phyloP scores from a whole-genome alignment of 2,329 filamentous ascomycete genomes.

The Erysiphe pisi region DNA sequence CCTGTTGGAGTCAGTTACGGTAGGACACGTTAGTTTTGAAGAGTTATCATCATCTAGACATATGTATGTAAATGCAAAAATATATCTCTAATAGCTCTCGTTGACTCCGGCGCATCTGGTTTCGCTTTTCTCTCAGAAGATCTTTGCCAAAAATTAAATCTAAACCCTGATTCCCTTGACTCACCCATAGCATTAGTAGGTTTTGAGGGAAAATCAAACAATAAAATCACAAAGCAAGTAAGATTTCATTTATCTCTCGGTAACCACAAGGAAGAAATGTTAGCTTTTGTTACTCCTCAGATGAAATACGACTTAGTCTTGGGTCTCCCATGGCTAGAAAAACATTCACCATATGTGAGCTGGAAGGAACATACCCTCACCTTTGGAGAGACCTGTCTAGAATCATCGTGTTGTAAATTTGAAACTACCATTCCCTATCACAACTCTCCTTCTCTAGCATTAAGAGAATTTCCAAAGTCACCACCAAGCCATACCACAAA shows the following conservation, averaged over 20 bases:
- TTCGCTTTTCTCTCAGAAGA: constrained; percentile 2
- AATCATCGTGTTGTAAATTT: neutral
- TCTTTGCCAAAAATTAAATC: constrained; percentile 1
- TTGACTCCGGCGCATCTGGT: constrained; percentile 18
- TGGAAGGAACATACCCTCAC: neutral
- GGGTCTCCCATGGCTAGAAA: constrained; percentile 9
- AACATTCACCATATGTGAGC: neutral
- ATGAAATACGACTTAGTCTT: too few relatives aligned
- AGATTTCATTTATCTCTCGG: neutral
- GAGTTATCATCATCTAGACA: constrained; percentile 16
- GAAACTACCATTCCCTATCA: too few relatives aligned
- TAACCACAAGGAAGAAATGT: constrained; percentile 1
- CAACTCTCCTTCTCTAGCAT: too few relatives aligned
- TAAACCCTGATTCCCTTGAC: neutral
- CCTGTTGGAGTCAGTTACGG: constrained; percentile 14
- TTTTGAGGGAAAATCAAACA: constrained; percentile 6
- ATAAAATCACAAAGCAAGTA: neutral
- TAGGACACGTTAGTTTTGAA: neutral
- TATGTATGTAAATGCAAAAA: constrained; percentile 25
- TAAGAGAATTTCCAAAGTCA: neutral
- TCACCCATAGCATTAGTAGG: neutral
- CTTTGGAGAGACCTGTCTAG: constrained; percentile 8
- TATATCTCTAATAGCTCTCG: neutral
- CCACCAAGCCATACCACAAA: neutral
- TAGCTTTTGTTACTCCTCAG: neutral